A percentile compares a stretch with the other conserved stretches of the same genome.
These are phyloP conservation scores for Neoarthrinium moseri DNA, from an alignment of 2,329 filamentous ascomycete species.

Conservation along the genomic window DNA sequence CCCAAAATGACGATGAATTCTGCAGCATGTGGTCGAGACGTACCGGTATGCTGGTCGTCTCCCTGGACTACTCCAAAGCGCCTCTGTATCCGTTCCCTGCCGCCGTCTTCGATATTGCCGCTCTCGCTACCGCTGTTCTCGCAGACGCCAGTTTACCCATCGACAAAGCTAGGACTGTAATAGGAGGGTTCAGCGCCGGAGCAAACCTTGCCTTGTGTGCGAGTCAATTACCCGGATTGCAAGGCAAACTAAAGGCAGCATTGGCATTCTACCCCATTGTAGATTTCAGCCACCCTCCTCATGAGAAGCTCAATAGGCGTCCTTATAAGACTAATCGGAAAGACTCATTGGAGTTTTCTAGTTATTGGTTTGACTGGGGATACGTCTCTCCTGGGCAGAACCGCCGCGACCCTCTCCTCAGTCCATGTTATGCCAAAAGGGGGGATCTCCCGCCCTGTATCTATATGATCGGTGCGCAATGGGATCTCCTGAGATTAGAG, in stretches of 20 bases:
- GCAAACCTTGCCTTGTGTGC: slow-evolving; percentile 38
- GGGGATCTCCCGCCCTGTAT: slow-evolving; percentile 37
- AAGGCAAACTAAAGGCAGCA: slow-evolving; percentile 30
- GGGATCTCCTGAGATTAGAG: slow-evolving; percentile 36
- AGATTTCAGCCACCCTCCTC: slow-evolving; percentile 34
- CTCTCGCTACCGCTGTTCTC: slow-evolving; percentile 34
- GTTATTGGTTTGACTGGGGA: slow-evolving; percentile 37
- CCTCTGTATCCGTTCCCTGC: slow-evolving; percentile 38
- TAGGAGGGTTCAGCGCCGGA: slow-evolving; percentile 44
- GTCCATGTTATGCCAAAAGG: slow-evolving; percentile 30
- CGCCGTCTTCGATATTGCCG: slow-evolving; percentile 37
- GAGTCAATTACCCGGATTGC: slow-evolving; percentile 34
- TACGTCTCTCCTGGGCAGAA: slow-evolving; percentile 35
- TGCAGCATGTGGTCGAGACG: slow-evolving; percentile 36
- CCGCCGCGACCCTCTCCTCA: slow-evolving; percentile 37
- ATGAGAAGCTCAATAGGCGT: slow-evolving; percentile 27
- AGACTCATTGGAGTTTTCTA: slow-evolving; percentile 26
- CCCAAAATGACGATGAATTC: slow-evolving; percentile 39
- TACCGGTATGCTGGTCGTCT: slow-evolving; percentile 38
- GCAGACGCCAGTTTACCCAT: slow-evolving; percentile 38
- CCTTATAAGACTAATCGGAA: slow-evolving; percentile 32
- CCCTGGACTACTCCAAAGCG: slow-evolving; percentile 41
- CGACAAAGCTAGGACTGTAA: slow-evolving; percentile 34
- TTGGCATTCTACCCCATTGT: slow-evolving; percentile 37
- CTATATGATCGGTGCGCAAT: slow-evolving; percentile 41